Evolutionary conservation across 257 asterid genomes (phyloP).

Genomic region (Plantago elongata): DNA sequence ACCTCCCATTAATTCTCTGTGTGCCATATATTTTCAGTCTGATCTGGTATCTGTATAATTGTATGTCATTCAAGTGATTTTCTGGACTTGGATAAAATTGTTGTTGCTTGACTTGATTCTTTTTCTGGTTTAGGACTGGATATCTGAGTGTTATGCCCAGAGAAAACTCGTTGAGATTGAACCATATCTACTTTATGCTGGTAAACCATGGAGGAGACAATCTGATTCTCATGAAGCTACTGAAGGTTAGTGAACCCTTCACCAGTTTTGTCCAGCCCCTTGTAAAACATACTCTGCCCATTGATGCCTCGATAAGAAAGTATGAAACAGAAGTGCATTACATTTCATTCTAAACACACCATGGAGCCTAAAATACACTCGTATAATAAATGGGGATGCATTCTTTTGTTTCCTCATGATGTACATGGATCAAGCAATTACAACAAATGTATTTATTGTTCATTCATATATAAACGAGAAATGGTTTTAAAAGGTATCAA

Average conservation of each 20-base stretch:
- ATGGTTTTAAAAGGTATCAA: too few species aligned
- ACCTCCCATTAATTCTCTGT: not conserved
- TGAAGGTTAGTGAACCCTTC: conserved; percentile 36
- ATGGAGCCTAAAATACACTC: too few species aligned
- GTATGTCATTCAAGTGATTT: too few species aligned
- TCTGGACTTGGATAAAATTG: not conserved
- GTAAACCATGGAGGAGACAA: conserved; percentile 88
- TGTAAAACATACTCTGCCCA: not conserved
- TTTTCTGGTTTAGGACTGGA: conserved; percentile 78
- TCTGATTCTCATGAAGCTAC: conserved; percentile 33
- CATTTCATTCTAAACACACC: too few species aligned
- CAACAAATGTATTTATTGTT: too few species aligned
- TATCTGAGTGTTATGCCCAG: conserved; percentile 60
- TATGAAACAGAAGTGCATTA: too few species aligned
- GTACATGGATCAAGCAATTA: too few species aligned
- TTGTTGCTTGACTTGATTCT: conserved; percentile 12
- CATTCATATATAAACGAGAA: too few species aligned
- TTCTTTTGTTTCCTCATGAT: too few species aligned
- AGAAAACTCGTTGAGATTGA: conserved; percentile 76
- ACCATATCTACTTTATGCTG: conserved; percentile 73
- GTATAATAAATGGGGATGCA: too few species aligned
- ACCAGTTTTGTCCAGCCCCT: not conserved
- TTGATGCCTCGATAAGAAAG: too few species aligned
- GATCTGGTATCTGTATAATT: not conserved
- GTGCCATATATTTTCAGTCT: not conserved